phyloP scores from a whole-genome alignment of 352 stramenopile genomes.

The Aphanomyces cochlioides region DNA sequence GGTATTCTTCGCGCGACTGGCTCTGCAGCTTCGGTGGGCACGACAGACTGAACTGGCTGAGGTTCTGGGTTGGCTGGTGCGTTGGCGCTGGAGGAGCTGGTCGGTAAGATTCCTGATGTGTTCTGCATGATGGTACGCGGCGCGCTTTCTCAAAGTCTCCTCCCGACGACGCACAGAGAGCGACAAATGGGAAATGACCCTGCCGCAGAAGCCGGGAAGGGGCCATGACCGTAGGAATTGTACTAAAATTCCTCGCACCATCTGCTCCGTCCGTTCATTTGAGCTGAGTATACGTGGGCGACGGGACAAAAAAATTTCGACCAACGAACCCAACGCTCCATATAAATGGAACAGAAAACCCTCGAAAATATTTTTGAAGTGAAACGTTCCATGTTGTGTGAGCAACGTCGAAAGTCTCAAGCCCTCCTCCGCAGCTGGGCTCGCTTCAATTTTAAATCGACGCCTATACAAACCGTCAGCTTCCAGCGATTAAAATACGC shows the following conservation, averaged over 20 bases:
- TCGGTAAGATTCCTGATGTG: conserved; percentile 29
- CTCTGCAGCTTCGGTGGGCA: neutral
- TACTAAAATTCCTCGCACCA: too few relatives aligned
- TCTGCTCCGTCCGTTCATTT: neutral
- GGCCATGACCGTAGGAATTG: too few relatives aligned
- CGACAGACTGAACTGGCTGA: neutral
- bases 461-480: too few relatives aligned
- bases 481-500: too few relatives aligned
- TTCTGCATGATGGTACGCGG: conserved; percentile 20
- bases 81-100: conserved; percentile 12
- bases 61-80: conserved; percentile 3
- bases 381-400: conserved; percentile 27
- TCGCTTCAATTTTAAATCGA: too few relatives aligned
- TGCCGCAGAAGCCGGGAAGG: neutral
- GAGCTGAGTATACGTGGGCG: conserved; percentile 6
- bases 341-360: conserved; percentile 23
- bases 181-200: conserved; percentile 30
- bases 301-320: neutral
- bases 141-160: too few relatives aligned
- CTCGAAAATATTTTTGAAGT: conserved; percentile 27
- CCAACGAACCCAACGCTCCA: neutral
- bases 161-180: neutral
- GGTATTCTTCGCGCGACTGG: conserved; percentile 9
- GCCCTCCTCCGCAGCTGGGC: too few relatives aligned
- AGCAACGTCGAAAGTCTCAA: conserved; percentile 27